These are phyloP conservation scores for Danielia reshetovae DNA, from an alignment of 805 yeast species.

Conservation along the genomic window DNA sequence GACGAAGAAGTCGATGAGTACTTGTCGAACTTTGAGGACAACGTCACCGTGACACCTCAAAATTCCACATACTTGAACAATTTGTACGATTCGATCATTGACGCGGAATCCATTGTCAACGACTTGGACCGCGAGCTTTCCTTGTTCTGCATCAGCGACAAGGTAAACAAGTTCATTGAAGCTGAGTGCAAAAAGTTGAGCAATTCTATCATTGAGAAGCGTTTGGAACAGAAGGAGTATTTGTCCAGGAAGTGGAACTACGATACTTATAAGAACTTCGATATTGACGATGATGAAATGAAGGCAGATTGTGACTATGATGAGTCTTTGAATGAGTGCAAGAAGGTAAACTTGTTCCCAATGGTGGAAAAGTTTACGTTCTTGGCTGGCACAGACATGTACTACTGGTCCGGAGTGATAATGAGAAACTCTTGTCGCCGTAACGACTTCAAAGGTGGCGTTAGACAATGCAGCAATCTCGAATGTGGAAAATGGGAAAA, in stretches of 20 bases:
- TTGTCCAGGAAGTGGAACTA: slow-evolving; percentile 37
- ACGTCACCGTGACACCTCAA: slow-evolving; percentile 4
- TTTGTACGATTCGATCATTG: slow-evolving; percentile 31
- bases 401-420: slow-evolving; percentile 97
- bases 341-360: slow-evolving; percentile 71
- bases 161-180: slow-evolving; percentile 27
- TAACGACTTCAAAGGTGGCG: slow-evolving; percentile 82
- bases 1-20: slow-evolving; percentile 24
- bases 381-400: slow-evolving; percentile 69
- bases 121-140: slow-evolving; percentile 33
- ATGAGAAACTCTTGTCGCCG: slow-evolving; percentile 94
- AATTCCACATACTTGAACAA: slow-evolving; percentile 19
- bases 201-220: slow-evolving; percentile 29
- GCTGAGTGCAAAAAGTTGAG: slow-evolving; percentile 30
- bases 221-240: slow-evolving; percentile 28
- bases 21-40: slow-evolving; percentile 12
- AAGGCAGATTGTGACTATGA: slow-evolving; percentile 26
- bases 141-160: slow-evolving; percentile 29
- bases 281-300: slow-evolving; percentile 30
- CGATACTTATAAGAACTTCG: slow-evolving; percentile 37
- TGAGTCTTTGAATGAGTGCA: slow-evolving; percentile 42
- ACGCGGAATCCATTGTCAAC: slow-evolving; percentile 31
- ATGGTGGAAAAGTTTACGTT: slow-evolving; percentile 87
- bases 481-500: slow-evolving; percentile 94
- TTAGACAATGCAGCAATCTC: slow-evolving; percentile 91